A percentile compares a stretch with the other conserved stretches of the same genome.
phyloP scores from a whole-genome alignment of 2,329 filamentous ascomycete species.

The Trichophyton rubrum region DNA sequence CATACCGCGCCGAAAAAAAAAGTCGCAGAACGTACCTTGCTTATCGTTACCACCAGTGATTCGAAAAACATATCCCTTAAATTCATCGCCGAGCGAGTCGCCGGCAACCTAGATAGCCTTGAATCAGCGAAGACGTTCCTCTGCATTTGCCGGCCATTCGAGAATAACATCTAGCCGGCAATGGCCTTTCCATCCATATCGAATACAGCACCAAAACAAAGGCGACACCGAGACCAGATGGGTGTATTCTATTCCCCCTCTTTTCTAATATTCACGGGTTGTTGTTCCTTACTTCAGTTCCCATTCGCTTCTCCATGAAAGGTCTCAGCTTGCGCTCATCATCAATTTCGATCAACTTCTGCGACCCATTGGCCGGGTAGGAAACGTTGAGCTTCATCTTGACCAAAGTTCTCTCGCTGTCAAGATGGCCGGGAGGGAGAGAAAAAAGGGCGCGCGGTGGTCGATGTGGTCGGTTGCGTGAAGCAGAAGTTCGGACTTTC shows the following conservation, averaged over 20 bases:
- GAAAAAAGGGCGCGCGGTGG: constrained; percentile 26
- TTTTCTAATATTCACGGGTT: neutral
- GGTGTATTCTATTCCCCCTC: neutral
- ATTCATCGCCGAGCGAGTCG: constrained; percentile 95
- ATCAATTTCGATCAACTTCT: constrained; percentile 98
- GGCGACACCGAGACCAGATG: neutral
- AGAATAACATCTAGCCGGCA: neutral
- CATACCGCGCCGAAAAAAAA: neutral
- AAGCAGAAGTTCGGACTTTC: constrained; percentile 5
- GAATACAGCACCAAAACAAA: neutral
- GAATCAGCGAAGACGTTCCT: neutral
- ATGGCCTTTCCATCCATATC: neutral
- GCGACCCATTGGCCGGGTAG: constrained; percentile 98
- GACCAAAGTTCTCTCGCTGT: constrained; percentile 35
- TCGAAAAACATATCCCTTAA: constrained; percentile 99
- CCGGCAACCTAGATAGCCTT: constrained; percentile 56
- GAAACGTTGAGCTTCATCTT: constrained; percentile 69
- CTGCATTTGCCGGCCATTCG: neutral
- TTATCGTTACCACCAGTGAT: constrained; percentile 99
- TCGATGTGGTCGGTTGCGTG: constrained; percentile 18
- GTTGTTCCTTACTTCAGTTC: constrained; percentile 36
- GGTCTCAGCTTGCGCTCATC: constrained; percentile 98
- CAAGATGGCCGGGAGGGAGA: constrained; percentile 38
- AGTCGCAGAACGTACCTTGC: constrained; percentile 50
- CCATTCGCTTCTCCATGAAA: constrained; percentile 96